Base-by-base conservation (phyloP, 208 protist species). In the Strigomonas culicis region DNA sequence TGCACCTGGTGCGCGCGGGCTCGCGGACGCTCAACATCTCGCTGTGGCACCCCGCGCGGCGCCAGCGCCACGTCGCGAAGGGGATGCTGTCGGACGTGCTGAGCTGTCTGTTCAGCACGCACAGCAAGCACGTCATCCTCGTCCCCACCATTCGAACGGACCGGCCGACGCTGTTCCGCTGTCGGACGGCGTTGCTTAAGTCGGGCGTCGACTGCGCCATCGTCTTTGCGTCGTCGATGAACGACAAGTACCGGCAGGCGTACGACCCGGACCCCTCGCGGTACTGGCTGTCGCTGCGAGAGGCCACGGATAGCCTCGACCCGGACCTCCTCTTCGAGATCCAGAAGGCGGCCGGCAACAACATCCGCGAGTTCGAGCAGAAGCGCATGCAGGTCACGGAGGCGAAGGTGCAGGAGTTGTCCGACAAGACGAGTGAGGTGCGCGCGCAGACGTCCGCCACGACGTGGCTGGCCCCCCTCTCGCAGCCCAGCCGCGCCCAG, bases 41-140 rank as follows among this genome's bases (percentile, higher is more conserved):
- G 2, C 59, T 92, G 6, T 95, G 77, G 75, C 74, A 90, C 44
- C 78, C 80, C 13, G 55, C 79, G 39, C 73, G 70, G 1, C 72
- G 65, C 17, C 75, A 73, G 32, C 82, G 82, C 41, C 88, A 79
- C 64, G 63, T 65, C 0, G 80, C 84, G 8, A 90, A 90, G 55
- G 88, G 88, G 8, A 92, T 95, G 83, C 75, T 95, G 43, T 92
- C 88, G 1, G 88, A 95, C 69, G 74, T 92, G 7, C 71, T 95
- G 2, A 77, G 72, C 39, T 89, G 81, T 63, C 57, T 95, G 43
- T 66, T 95, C 41, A 70, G 83, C 59, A 80, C 74, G 8, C 74
- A 79, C 11, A 51, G 75, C n/a, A 75, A 62, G 17, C 61, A 63
- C 15, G 74, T 95, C 51, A 95, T 95, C 56, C 72, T 95, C 25